A percentile compares a stretch with the other conserved stretches of the same genome.
These are phyloP conservation scores for Beta vulgaris DNA, from an alignment of 148 eudicot genomes.

Conservation along the genomic window DNA sequence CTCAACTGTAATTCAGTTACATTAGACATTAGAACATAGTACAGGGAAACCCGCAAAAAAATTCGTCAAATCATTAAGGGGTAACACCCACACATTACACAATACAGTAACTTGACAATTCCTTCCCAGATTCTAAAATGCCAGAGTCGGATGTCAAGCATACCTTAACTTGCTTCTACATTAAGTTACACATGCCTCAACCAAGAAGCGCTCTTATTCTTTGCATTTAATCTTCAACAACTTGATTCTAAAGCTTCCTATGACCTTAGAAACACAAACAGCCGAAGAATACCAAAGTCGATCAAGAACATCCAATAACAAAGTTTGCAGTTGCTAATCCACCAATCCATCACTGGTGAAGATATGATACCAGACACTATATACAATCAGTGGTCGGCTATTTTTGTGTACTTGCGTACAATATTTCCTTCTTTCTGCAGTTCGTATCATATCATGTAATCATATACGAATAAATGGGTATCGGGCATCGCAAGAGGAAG, in stretches of 20 bases:
- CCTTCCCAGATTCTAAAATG: conserved; percentile 35
- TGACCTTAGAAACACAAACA: neutral
- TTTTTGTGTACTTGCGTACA: neutral
- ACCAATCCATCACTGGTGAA: neutral
- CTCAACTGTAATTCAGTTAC: neutral
- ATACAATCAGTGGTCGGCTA: conserved; percentile 25
- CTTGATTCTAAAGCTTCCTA: conserved; percentile 17
- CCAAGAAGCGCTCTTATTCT: conserved; percentile 19
- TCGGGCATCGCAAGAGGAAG: conserved; percentile 53
- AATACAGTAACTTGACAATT: conserved; percentile 22
- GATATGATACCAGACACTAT: conserved; percentile 26
- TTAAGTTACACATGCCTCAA: conserved; percentile 24
- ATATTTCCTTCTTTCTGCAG: neutral
- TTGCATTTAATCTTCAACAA: conserved; percentile 14
- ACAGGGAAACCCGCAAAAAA: neutral
- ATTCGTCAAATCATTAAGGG: conserved; percentile 10
- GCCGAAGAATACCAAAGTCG: neutral
- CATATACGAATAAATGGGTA: conserved; percentile 49
- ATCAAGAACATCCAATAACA: neutral
- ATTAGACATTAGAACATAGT: neutral
- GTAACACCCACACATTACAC: conserved; percentile 12
- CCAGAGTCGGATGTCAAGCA: conserved; percentile 31
- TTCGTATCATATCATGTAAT: conserved; percentile 67
- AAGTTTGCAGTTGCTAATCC: conserved; percentile 7
- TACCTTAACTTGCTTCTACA: conserved; percentile 26